Conservation (phyloP, 2,329 filamentous ascomycete species). For the Exophiala alcalophila region DNA sequence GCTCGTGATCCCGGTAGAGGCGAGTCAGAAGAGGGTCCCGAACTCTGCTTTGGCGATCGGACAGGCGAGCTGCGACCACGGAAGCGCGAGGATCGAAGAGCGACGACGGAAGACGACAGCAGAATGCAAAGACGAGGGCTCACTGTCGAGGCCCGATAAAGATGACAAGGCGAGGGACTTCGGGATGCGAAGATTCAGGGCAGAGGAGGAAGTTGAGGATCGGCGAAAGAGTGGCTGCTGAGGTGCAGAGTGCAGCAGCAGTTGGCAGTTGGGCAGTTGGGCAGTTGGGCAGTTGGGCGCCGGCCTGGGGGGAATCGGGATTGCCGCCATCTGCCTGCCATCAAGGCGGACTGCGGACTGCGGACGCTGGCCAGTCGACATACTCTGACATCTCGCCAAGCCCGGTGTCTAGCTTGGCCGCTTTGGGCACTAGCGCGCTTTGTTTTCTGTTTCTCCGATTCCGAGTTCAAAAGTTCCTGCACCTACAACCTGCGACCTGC, state of each 20-base stretch:
- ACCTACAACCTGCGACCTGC: not conserved
- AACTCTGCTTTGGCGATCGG: not conserved
- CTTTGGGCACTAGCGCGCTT: not conserved
- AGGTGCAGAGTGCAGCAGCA: not conserved
- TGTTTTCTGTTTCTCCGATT: too few relatives aligned
- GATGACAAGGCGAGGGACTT: too few relatives aligned
- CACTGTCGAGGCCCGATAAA: too few relatives aligned
- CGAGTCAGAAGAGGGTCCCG: constrained; percentile 1
- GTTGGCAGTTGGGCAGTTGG: not conserved
- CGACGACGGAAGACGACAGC: not conserved
- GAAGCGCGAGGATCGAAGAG: not conserved
- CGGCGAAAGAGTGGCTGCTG: not conserved
- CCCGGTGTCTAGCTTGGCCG: too few relatives aligned
- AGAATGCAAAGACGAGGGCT: too few relatives aligned
- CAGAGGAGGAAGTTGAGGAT: not conserved
- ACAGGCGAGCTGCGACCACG: too few relatives aligned
- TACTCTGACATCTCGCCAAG: not conserved
- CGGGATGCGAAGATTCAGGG: not conserved
- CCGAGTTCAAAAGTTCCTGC: too few relatives aligned
- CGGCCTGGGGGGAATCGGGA: too few relatives aligned
- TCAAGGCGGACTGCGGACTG: not conserved
- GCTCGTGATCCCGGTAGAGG: constrained; percentile 9
- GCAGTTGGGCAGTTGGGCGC: too few relatives aligned
- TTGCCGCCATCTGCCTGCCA: too few relatives aligned
- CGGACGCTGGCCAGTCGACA: not conserved